A percentile compares a stretch with the other conserved stretches of the same genome.
Conservation (phyloP, 306 rosid species). For the Abrus pulchellus region DNA sequence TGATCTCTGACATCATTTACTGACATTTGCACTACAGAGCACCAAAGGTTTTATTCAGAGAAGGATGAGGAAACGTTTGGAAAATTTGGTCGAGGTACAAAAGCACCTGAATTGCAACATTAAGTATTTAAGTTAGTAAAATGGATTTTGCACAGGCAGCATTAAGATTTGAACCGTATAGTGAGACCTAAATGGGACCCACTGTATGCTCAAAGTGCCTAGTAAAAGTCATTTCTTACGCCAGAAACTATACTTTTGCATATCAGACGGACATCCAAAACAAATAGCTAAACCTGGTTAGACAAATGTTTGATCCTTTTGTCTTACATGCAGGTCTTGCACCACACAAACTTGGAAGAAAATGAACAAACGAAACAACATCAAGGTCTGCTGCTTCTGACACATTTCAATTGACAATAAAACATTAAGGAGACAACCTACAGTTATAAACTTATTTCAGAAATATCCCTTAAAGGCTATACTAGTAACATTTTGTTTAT, state of each 20-base stretch:
- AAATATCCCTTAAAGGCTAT: conserved; percentile 6
- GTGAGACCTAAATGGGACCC: conserved; percentile 29
- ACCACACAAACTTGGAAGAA: conserved; percentile 57
- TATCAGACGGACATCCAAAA: conserved; percentile 8
- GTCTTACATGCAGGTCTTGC: conserved; percentile 65
- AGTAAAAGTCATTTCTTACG: conserved; percentile 12
- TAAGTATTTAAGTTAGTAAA: background rate
- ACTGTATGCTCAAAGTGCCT: conserved; percentile 2
- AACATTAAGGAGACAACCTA: conserved; percentile 14
- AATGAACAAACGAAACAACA: conserved; percentile 45
- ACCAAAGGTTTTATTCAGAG: conserved; percentile 85
- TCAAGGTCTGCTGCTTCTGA: conserved; percentile 62
- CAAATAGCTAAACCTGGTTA: conserved; percentile 28
- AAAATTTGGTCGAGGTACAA: conserved; percentile 74
- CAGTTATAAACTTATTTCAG: conserved; percentile 1
- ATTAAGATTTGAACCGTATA: conserved; percentile 1
- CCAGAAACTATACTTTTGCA: conserved; percentile 3
- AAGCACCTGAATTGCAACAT: conserved; percentile 13
- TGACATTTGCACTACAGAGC: conserved; percentile 56
- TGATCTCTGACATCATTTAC: conserved; percentile 22
- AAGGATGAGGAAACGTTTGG: conserved; percentile 84
- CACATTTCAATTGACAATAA: conserved; percentile 29
- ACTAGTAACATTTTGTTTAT: conserved; percentile 2
- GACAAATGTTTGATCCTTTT: conserved; percentile 39
- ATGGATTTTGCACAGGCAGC: background rate